Base-by-base conservation (phyloP, 306 rosid species). In the Quercus suber region DNA sequence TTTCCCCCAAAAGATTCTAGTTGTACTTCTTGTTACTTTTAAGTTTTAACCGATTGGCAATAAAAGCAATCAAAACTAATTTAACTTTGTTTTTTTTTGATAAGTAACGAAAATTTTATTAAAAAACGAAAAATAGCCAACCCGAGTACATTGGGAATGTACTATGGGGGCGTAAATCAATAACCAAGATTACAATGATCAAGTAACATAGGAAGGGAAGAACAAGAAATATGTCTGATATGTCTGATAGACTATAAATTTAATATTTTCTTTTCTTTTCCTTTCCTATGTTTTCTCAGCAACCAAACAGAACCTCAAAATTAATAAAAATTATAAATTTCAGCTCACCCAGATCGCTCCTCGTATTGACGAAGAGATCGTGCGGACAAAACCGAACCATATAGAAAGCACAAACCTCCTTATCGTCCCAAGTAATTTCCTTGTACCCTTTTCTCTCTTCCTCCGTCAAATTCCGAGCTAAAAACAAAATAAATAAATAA, bases 341-440 rank as follows among this genome's bases (percentile, higher is more conserved):
- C 57, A 80, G 87, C 97, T 45, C 78, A 96, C 99, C 99, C 2
- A 96, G 88, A 88, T 96, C 99, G 73, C 99, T 93, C 71, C 99
- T 94, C 0, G 99, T 96, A 78, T 96, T 96, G 81, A 96, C 90
- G 69, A 96, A 96, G 71, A 96, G 99, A 90, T 96, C 98, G 56
- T 93, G 99, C 73, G 99, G 99, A 69, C 99, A 96, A 87, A 96
- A 96, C 17, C 99, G 96, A 77, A 96, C 93, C 99, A 96, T 96
- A 83, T 87, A 96, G 86, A 89, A 89, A 68, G 89, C 94, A 64
- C 99, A 96, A 4, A 88, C 98, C 84, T 93, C 99, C 88, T 90
- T 96, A 76, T 92, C 97, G 37, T 96, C 97, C 99, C 99, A 96
- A 5, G 82, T 23, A 20, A 93, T 84, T 85, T 96, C 99, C 90